These are phyloP conservation scores for Fusarium dlaminii DNA, from an alignment of 2,329 filamentous ascomycete genomes.

Conservation along the genomic window DNA sequence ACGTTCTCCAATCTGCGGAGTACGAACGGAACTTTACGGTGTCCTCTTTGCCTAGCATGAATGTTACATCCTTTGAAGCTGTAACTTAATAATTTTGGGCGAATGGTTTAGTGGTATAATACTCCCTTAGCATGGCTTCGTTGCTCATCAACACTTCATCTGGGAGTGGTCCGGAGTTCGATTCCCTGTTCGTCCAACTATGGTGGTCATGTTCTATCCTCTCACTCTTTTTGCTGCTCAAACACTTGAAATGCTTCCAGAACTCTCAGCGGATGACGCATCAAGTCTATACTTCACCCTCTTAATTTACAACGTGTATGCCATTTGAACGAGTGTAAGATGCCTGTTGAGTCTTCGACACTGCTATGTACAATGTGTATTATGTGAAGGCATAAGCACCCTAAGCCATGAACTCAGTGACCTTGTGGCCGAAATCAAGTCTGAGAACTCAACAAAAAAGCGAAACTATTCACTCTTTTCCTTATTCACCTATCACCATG, in stretches of 20 bases:
- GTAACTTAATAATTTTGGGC: constrained; percentile 21
- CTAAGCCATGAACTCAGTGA: neutral
- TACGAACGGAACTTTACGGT: neutral
- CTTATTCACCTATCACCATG: constrained; percentile 70
- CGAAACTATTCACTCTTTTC: too few relatives aligned
- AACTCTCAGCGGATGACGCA: neutral
- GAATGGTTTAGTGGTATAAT: constrained; percentile 45
- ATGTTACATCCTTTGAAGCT: constrained; percentile 4
- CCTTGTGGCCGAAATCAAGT: neutral
- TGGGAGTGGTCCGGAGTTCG: constrained; percentile 37
- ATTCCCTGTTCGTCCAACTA: constrained; percentile 39
- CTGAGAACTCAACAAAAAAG: neutral
- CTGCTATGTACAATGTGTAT: neutral
- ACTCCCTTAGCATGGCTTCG: constrained; percentile 39
- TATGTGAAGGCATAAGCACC: neutral
- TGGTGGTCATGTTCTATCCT: constrained; percentile 25
- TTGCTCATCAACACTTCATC: neutral
- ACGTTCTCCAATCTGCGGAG: neutral
- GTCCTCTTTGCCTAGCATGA: neutral
- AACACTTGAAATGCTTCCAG: neutral
- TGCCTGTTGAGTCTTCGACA: neutral
- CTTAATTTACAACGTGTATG: too few relatives aligned
- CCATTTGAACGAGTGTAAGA: neutral
- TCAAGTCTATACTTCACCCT: neutral
- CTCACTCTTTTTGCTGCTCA: neutral